Conservation (phyloP, 2,329 filamentous ascomycete genomes). For the Periconia macrospinosa region DNA sequence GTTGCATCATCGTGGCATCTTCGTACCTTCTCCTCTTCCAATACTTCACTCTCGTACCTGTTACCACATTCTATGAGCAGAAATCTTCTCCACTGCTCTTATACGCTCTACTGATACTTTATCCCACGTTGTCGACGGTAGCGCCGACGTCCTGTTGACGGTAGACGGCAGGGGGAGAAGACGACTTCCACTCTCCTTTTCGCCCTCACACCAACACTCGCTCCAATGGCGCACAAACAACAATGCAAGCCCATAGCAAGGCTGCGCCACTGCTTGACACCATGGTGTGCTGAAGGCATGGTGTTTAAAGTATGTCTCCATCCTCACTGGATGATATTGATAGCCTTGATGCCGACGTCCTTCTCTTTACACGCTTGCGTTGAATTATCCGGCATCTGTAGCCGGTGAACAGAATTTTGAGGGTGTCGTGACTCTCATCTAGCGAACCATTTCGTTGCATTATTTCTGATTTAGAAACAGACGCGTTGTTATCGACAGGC, state of each 20-base stretch:
- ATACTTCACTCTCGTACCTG: too few relatives aligned
- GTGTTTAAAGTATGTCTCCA: neutral
- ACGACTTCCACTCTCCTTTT: neutral
- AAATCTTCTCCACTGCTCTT: too few relatives aligned
- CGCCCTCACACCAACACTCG: neutral
- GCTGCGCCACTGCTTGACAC: neutral
- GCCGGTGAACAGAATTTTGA: neutral
- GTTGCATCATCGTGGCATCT: too few relatives aligned
- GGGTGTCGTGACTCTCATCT: neutral
- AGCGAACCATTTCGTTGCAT: neutral
- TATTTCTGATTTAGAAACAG: neutral
- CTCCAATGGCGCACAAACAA: neutral
- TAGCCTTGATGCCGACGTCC: neutral
- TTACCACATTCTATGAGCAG: too few relatives aligned
- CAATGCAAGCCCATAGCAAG: constrained; percentile 3
- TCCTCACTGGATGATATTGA: constrained; percentile 1
- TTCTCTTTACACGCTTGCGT: neutral
- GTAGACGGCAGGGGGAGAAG: neutral
- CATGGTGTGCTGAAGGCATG: neutral
- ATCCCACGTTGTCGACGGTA: neutral
- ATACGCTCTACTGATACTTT: neutral
- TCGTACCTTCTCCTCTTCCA: too few relatives aligned
- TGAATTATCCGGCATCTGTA: neutral
- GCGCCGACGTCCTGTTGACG: neutral
- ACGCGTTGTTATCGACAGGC: neutral